Conservation (phyloP, 805 yeast species). For the Maudiozyma serrabonitensis region DNA sequence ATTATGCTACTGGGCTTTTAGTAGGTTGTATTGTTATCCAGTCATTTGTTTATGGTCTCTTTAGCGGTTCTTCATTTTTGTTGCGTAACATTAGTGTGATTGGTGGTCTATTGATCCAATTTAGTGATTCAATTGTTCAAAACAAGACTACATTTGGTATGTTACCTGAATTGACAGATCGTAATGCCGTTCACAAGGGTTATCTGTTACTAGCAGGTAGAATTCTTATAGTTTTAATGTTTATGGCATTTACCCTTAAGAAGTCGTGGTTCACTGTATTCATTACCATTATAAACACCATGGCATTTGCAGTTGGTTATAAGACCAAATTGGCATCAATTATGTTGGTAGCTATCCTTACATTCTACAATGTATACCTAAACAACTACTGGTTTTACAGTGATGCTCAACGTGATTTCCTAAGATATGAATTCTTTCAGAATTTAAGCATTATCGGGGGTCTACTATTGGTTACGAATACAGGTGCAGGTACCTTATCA, state of each 20-base stretch:
- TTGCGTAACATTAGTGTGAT: conserved; percentile 81
- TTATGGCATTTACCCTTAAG: conserved; percentile 73
- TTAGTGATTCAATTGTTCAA: conserved; percentile 78
- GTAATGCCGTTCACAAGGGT: conserved; percentile 53
- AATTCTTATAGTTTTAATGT: conserved; percentile 71
- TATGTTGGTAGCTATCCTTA: conserved; percentile 53
- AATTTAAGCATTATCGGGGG: conserved; percentile 94
- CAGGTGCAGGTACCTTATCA: conserved; percentile 93
- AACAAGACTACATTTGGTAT: conserved; percentile 46
- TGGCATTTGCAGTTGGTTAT: conserved; percentile 81
- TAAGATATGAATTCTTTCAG: conserved; percentile 90
- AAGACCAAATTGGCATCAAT: conserved; percentile 85
- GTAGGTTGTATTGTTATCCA: conserved; percentile 67
- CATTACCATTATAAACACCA: conserved; percentile 59
- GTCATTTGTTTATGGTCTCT: conserved; percentile 80
- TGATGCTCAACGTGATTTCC: conserved; percentile 65
- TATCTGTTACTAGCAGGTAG: conserved; percentile 84
- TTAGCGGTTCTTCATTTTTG: conserved; percentile 71
- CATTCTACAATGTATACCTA: conserved; percentile 64
- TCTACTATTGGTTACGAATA: conserved; percentile 75
- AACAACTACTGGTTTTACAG: conserved; percentile 86
- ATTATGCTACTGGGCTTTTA: conserved; percentile 61
- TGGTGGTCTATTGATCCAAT: conserved; percentile 84
- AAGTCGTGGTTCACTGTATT: conserved; percentile 61
- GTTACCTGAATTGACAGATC: conserved; percentile 47